Conservation (phyloP, 768 basidiomycete species). For the Tephrocybe sp. region DNA sequence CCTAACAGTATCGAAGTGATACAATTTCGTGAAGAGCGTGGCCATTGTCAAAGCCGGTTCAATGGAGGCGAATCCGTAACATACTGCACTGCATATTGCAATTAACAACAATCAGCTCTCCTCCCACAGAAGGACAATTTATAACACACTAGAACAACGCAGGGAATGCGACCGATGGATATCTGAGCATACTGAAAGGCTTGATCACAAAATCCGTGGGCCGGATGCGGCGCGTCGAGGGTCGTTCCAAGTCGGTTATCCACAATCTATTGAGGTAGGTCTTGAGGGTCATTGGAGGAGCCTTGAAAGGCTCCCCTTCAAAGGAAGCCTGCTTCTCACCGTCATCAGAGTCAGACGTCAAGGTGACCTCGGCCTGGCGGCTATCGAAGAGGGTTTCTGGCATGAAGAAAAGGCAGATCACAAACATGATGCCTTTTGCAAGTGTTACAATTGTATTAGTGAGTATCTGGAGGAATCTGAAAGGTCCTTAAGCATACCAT, state of each 20-base stretch:
- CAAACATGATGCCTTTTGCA: constrained; percentile 27
- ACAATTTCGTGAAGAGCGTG: constrained; percentile 33
- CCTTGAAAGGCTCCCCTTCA: constrained; percentile 18
- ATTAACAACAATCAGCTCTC: background rate
- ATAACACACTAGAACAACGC: constrained; percentile 32
- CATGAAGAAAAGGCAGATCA: constrained; percentile 33
- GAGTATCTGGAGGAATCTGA: background rate
- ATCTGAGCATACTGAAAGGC: constrained; percentile 35
- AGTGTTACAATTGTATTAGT: background rate
- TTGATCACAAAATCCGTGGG: constrained; percentile 28
- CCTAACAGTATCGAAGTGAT: constrained; percentile 34
- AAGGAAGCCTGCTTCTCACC: constrained; percentile 10
- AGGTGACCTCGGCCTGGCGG: constrained; percentile 14
- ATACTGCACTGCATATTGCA: constrained; percentile 25
- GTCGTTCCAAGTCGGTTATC: constrained; percentile 28
- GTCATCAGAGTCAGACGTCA: constrained; percentile 8
- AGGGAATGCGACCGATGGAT: constrained; percentile 36
- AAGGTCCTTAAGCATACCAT: constrained; percentile 18
- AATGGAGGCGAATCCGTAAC: constrained; percentile 37
- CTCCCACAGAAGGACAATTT: background rate
- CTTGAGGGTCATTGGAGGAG: constrained; percentile 24
- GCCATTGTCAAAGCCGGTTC: constrained; percentile 37
- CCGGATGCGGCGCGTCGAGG: constrained; percentile 23
- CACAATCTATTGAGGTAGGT: constrained; percentile 27
- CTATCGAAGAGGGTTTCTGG: constrained; percentile 41